Percentiles rank a stretch among this genome's conserved stretches.
These are phyloP conservation scores for Sporothrix protearum DNA, from an alignment of 2,329 filamentous ascomycete genomes.

Conservation along the genomic window DNA sequence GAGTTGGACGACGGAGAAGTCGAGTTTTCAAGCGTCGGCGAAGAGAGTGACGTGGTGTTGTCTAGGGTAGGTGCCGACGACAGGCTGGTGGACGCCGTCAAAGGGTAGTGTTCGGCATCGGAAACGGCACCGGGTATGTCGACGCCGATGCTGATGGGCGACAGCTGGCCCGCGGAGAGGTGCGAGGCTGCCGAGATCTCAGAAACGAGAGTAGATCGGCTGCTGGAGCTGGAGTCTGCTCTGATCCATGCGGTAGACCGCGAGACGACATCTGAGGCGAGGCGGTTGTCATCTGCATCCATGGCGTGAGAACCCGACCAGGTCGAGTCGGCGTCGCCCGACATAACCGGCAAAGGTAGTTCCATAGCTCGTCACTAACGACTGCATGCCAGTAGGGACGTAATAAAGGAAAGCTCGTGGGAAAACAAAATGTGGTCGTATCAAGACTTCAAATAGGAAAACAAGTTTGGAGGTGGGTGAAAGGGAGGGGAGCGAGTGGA, in stretches of 20 bases:
- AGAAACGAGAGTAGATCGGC: constrained; percentile 35
- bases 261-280: constrained; percentile 34
- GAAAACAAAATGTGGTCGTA: constrained; percentile 19
- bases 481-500: background rate
- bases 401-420: background rate
- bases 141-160: constrained; percentile 51
- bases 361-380: constrained; percentile 49
- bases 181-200: constrained; percentile 33
- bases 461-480: background rate
- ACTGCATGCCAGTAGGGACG: constrained; percentile 40
- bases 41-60: constrained; percentile 39
- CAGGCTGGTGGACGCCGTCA: constrained; percentile 29
- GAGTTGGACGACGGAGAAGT: constrained; percentile 47
- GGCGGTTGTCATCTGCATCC: constrained; percentile 41
- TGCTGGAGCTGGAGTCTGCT: constrained; percentile 31
- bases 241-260: constrained; percentile 40
- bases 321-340: constrained; percentile 42
- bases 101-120: constrained; percentile 30
- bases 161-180: constrained; percentile 46
- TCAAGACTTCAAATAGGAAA: background rate
- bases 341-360: constrained; percentile 41
- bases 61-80: constrained; percentile 19
- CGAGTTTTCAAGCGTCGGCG: constrained; percentile 45
- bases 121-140: constrained; percentile 36
- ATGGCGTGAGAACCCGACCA: constrained; percentile 48